phyloP scores from a whole-genome alignment of 2,329 filamentous ascomycete species.

The Pseudogymnoascus sp. region DNA sequence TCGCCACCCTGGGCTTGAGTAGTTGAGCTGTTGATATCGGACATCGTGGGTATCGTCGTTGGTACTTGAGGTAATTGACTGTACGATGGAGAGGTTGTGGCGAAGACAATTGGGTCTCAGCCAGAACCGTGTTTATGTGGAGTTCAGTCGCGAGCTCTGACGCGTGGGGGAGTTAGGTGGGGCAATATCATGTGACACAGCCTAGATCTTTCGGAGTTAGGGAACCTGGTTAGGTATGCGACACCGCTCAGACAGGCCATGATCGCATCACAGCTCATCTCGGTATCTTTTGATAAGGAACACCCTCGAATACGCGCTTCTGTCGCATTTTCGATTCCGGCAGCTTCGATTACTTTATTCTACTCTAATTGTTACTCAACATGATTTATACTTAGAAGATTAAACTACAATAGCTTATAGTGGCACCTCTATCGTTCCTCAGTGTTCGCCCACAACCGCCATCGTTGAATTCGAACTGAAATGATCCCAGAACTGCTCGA shows the following conservation, averaged over 20 bases:
- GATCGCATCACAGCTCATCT: constrained; percentile 1
- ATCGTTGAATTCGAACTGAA: not conserved
- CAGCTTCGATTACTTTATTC: not conserved
- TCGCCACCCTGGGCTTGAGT: constrained; percentile 26
- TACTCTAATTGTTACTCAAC: not conserved
- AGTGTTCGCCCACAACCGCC: not conserved
- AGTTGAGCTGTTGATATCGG: constrained; percentile 35
- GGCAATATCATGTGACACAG: constrained; percentile 5
- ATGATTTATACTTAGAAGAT: constrained; percentile 1
- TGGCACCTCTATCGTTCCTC: not conserved
- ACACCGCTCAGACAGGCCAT: constrained; percentile 2
- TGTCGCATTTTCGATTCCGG: not conserved
- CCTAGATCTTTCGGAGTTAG: not conserved
- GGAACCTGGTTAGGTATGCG: constrained; percentile 3
- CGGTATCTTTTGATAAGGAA: constrained; percentile 5
- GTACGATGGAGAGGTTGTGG: not conserved
- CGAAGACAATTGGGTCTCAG: constrained; percentile 8
- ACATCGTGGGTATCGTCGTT: constrained; percentile 29
- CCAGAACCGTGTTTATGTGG: constrained; percentile 8
- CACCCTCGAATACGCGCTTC: not conserved
- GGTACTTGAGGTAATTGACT: constrained; percentile 1
- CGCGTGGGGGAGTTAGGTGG: not conserved
- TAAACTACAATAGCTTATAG: not conserved
- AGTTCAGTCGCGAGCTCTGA: constrained; percentile 6
- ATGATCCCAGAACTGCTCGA: not conserved